Percentiles rank a stretch among this genome's conserved stretches.
Evolutionary conservation across 2,329 filamentous ascomycete genomes (phyloP).

Genomic region (Cryphonectria japonica): DNA sequence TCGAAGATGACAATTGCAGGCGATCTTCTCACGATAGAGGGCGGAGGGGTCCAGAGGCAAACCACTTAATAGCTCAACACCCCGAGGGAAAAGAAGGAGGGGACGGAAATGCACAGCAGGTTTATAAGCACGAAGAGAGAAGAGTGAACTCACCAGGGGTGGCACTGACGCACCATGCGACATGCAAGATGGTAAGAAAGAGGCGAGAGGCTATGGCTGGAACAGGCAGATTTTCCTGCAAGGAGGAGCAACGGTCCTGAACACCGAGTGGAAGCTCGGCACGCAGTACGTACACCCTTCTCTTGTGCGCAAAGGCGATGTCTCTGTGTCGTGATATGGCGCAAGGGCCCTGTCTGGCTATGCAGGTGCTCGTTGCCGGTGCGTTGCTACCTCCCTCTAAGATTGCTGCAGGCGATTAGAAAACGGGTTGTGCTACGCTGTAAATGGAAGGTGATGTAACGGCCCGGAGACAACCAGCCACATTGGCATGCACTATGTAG

Average conservation of each 20-base stretch:
- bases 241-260: not conserved
- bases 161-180: not conserved
- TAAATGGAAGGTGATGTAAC: conserved; percentile 1
- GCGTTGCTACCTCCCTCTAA: not conserved
- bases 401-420: not conserved
- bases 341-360: not conserved
- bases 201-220: not conserved
- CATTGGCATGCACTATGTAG: not conserved
- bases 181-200: not conserved
- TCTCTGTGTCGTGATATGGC: not conserved
- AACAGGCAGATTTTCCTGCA: not conserved
- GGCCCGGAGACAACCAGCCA: not conserved
- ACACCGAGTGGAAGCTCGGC: not conserved
- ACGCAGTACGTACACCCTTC: too few species aligned
- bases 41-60: not conserved
- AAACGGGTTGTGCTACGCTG: not conserved
- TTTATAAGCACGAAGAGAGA: not conserved
- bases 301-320: not conserved
- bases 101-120: not conserved
- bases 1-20: not conserved
- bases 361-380: not conserved
- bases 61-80: not conserved
- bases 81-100: not conserved
- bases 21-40: not conserved
- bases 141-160: not conserved